Evolutionary conservation across 768 basidiomycete genomes (phyloP), one percentile per base, ranked within the genome.

Genomic region (Hypsizygus marmoreus): DNA sequence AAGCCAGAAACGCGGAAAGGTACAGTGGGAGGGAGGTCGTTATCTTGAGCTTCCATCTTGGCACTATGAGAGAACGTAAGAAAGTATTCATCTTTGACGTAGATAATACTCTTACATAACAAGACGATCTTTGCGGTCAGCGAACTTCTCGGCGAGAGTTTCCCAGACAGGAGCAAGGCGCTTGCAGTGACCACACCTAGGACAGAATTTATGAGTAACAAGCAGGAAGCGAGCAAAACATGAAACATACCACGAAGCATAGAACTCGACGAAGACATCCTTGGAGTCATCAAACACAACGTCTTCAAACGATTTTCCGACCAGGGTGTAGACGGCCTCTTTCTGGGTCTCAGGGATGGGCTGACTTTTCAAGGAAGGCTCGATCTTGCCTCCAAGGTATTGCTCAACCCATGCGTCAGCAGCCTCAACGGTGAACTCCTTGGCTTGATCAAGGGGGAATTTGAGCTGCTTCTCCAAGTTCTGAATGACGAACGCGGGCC

Each of bases 181-280:
- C 73, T 97, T 97, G 86, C 93, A 95, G 80, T 94, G 92, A 33
- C 90, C 89, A 60, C 90, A 91, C 86, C 86, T 88, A n/a, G 6
- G 17, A 30, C 17, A 13, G 17, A 33, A 50, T 24, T 43, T 46
- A 9, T 20, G 4, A 14, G 13, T 20, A 42, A 31, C 48, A 14
- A 43, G n/a, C 28, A 16, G 16, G 8, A 3, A 4, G 0, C 31
- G 22, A 23, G 35, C 23, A 7, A 12, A 6, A 50, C 51, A 53
- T 39, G 58, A 56, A 26, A 68, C 85, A 33, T 66, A 95, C 97
- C 97, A 99, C 38, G 92, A 82, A 37, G 97, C 97, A 59, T 91
- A 97, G 70, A 99, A 95, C 70, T 98, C 95, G 54, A 97, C 76
- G 59, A 99, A 93, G 58, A 97, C 86, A 63, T 98, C 95, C 73